Conservation (phyloP, 2,329 filamentous ascomycete species). For the Chaetomium olivaceum region DNA sequence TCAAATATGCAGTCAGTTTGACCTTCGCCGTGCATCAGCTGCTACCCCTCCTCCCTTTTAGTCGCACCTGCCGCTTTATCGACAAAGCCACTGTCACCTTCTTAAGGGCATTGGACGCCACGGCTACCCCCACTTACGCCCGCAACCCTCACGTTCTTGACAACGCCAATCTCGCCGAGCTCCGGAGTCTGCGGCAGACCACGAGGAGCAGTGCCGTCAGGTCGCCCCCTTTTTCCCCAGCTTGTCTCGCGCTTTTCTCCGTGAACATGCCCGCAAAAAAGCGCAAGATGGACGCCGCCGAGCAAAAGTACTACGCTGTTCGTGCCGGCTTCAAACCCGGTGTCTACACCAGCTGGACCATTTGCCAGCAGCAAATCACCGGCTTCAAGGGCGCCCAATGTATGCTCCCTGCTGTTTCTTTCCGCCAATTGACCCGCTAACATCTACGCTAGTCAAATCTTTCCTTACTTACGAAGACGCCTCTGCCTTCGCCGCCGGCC, state of each 20-base stretch:
- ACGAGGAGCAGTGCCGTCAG: not conserved
- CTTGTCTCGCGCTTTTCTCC: not conserved
- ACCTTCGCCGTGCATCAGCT: constrained; percentile 5
- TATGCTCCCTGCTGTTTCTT: constrained; percentile 46
- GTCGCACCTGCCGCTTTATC: not conserved
- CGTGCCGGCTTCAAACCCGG: constrained; percentile 57
- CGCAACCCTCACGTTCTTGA: not conserved
- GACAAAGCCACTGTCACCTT: constrained; percentile 5
- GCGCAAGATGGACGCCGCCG: constrained; percentile 24
- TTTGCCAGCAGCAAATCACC: constrained; percentile 61
- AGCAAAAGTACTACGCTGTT: constrained; percentile 63
- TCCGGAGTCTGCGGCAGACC: not conserved
- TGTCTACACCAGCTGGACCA: constrained; percentile 62
- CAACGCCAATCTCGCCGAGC: not conserved
- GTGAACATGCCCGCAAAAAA: constrained; percentile 25
- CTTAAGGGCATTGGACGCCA: not conserved
- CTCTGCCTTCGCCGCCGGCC: constrained; percentile 71
- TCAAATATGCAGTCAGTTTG: constrained; percentile 20
- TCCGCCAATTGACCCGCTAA: not conserved
- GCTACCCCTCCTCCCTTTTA: constrained; percentile 12
- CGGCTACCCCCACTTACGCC: not conserved
- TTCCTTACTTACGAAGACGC: constrained; percentile 75
- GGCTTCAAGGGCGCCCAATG: constrained; percentile 66
- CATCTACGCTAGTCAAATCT: constrained; percentile 68
- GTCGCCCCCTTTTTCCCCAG: not conserved